Evolutionary conservation across 106 monocot genomes (phyloP), one percentile per base, ranked within the genome.

Genomic region (Dendrobium officinale): DNA sequence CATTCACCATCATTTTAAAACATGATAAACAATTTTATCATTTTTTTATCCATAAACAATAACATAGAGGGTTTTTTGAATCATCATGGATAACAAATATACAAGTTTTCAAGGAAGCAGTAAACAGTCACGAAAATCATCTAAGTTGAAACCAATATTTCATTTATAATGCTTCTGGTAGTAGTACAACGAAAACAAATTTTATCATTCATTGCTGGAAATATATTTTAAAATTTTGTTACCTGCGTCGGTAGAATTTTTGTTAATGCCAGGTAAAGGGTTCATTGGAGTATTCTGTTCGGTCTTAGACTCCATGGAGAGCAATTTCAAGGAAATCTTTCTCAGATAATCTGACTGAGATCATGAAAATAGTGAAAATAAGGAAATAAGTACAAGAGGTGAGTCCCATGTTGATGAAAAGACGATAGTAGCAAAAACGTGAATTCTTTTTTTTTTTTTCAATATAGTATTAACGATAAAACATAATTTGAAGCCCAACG

Each of bases 311-410:
- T 91, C 92, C 92, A 95, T 93, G 2, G 91, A 91, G 41, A 95
- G 91, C 86, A 92, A 91, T 85, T 92, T 95, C 37, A 92, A 80
- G 77, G 95, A 92, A 70, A 92, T 95, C 73, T 83, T 95, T 77
- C 88, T 81, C 67, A 95, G 54, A 83, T 95, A 95, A 88, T 93
- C 93, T 54, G 84, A 56, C 95, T 95, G 86, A 79, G 45, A 86
- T 42, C 45, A 76, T 47, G 49, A 49, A 76, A 76, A 49, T 3
- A 49, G 79, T 18, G 6, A 86, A 61, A 82, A 80, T 77, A 77
- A 33, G 15, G 41, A 15, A 48, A 61, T 26, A 67, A 78, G 19
- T 19, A 56, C 56, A 56, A 59, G 37, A 72, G 43, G 70, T 24
- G 6, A n/a, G 59, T 27, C 0, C 9, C 17, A 66, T 45, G 45